phyloP scores from a whole-genome alignment of 305 asterid genomes.

The Caryopteris hybrid region DNA sequence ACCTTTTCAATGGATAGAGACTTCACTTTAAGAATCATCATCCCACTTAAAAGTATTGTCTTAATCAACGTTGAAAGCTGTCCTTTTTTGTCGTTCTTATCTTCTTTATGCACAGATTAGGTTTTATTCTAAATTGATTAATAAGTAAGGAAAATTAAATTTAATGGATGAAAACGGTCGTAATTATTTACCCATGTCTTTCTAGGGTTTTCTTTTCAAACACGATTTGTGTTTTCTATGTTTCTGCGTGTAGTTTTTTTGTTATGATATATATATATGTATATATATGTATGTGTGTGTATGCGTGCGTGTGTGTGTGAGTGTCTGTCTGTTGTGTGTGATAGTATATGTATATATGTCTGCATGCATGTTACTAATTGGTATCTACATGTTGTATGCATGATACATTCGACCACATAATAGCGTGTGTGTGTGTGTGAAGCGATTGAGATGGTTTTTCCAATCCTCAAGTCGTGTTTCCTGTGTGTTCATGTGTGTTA shows the following conservation, averaged over 20 bases:
- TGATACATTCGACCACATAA: too few relatives aligned
- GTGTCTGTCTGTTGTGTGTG: too few relatives aligned
- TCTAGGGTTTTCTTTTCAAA: too few relatives aligned
- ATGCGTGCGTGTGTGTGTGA: background rate
- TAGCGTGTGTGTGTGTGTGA: background rate
- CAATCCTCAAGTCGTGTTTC: too few relatives aligned
- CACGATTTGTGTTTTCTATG: too few relatives aligned
- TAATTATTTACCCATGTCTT: background rate
- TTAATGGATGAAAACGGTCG: background rate
- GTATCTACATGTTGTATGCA: too few relatives aligned
- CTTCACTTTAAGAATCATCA: background rate
- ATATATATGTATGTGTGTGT: background rate
- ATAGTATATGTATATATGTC: background rate
- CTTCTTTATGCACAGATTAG: conserved; percentile 12
- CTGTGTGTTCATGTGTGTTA: too few relatives aligned
- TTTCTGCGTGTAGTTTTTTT: too few relatives aligned
- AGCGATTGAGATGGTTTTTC: too few relatives aligned
- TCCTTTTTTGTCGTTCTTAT: conserved; percentile 19
- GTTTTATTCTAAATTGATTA: too few relatives aligned
- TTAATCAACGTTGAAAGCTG: conserved; percentile 24
- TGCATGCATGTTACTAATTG: background rate
- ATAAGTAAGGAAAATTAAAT: too few relatives aligned
- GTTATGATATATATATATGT: too few relatives aligned
- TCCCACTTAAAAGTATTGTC: conserved; percentile 25
- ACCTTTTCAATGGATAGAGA: conserved; percentile 8